Base-by-base conservation (phyloP, 352 stramenopile genomes). In the Phytophthora boehmeriae region DNA sequence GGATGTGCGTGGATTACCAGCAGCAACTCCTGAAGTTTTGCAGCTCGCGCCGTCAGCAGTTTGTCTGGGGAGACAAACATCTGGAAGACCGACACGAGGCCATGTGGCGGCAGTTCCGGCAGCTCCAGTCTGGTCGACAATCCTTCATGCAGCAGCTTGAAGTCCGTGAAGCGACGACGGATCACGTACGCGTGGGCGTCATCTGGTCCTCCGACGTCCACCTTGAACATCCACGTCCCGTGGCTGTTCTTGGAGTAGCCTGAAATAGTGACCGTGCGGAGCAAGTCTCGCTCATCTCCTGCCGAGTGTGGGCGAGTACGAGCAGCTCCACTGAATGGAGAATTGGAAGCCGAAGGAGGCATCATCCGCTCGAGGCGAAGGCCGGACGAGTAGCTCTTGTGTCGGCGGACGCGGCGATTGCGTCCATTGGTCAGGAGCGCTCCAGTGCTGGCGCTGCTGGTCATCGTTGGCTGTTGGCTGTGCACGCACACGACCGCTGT, bases 151-250 rank as follows among this genome's bases (percentile, higher is more conserved):
- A 91, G 77, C 54, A 87, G 49, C 46, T 86, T 86, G 53, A 91
- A 91, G 59, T 91, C 82, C 17, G 75, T 87, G 57, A 91, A 91
- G 42, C 82, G 82, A n/a, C 82, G 82, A 8, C 78, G 79, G 34
- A 91, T 71, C 22, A 77, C 79, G 74, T 91, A 91, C 32, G 71
- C 75, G 59, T 86, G 78, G 32, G 63, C 76, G 54, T 82, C 71
- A 23, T 74, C 78, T 28, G 63, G 59, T 22, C 75, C 75, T 25
- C 78, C 70, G 1, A 92, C 74, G 52, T 92, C 76, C 17, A 92
- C 80, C 57, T 86, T 89, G 58, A 92, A 92, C 61, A 89, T 80
- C 82, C 82, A 92, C 36, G 78, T 89, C 59, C 82, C 82, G 36
- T 80, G 78, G 41, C 49, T 75, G 63, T 80, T 88, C 72, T 88